These are phyloP conservation scores for Tuber borchii DNA, from an alignment of 495 filamentous ascomycete genomes.

Conservation along the genomic window DNA sequence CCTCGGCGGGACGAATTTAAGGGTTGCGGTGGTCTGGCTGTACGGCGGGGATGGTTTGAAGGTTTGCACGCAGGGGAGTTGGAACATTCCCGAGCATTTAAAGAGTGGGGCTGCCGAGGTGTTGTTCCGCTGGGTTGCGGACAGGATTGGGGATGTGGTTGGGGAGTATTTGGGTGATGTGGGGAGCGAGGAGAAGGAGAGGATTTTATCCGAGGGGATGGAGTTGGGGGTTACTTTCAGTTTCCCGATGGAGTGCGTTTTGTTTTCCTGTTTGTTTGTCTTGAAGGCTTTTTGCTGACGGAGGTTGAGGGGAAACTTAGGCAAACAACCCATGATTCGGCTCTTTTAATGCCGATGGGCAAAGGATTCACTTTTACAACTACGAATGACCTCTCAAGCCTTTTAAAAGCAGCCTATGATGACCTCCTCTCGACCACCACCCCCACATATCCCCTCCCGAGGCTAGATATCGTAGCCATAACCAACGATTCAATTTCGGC, in stretches of 20 bases:
- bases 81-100: conserved; percentile 72
- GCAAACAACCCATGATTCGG: conserved; percentile 67
- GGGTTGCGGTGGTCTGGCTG: conserved; percentile 71
- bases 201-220: conserved; percentile 51
- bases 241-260: conserved; percentile 71
- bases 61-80: conserved; percentile 42
- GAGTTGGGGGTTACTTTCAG: conserved; percentile 79
- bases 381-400: conserved; percentile 62
- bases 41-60: conserved; percentile 46
- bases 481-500: conserved; percentile 78
- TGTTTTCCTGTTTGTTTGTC: conserved; percentile 1
- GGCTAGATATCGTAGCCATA: conserved; percentile 66
- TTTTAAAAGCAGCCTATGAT: conserved; percentile 63
- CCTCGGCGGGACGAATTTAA: conserved; percentile 69
- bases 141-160: conserved; percentile 67
- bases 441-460: conserved; percentile 48
- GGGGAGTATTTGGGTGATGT: conserved; percentile 47
- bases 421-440: conserved; percentile 44
- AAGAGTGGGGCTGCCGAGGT: conserved; percentile 70
- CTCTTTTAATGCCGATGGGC: conserved; percentile 77
- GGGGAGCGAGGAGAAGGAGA: conserved; percentile 43
- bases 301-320: conserved; percentile 46
- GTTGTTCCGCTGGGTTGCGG: conserved; percentile 73
- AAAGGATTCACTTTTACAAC: conserved; percentile 77
- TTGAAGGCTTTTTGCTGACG: neutral